Evolutionary conservation across 2,329 filamentous ascomycete genomes (phyloP).

Genomic region (Peltaster fructicola): DNA sequence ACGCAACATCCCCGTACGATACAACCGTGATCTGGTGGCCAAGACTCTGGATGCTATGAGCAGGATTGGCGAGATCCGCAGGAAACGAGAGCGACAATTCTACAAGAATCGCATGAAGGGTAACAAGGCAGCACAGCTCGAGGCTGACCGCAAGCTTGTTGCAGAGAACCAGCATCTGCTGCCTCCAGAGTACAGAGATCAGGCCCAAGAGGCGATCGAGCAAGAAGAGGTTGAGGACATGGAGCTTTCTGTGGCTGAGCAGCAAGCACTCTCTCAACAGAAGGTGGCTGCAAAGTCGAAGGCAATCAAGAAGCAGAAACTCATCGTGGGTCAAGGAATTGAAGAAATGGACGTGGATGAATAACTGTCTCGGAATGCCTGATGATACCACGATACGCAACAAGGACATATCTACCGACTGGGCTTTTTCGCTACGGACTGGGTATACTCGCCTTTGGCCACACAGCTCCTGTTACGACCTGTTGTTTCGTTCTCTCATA

Average conservation of each 20-base stretch:
- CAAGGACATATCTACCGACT: too few relatives aligned
- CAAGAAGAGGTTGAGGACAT: slow-evolving; percentile 28
- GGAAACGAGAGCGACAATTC: slow-evolving; percentile 71
- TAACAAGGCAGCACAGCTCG: slow-evolving; percentile 67
- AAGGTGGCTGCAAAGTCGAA: slow-evolving; percentile 28
- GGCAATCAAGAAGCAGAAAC: slow-evolving; percentile 29
- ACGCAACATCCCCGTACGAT: slow-evolving; percentile 86
- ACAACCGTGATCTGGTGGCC: slow-evolving; percentile 79
- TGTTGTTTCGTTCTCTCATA: slow-evolving; percentile 11
- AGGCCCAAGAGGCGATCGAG: slow-evolving; percentile 32
- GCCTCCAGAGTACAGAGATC: slow-evolving; percentile 35
- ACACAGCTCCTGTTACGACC: slow-evolving; percentile 1
- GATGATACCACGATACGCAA: too few relatives aligned
- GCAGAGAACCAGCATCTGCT: slow-evolving; percentile 85
- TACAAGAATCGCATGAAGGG: slow-evolving; percentile 88
- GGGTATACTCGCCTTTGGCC: neutral
- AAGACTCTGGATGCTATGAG: slow-evolving; percentile 87
- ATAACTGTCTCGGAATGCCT: slow-evolving; percentile 8
- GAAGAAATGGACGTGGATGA: slow-evolving; percentile 27
- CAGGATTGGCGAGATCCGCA: slow-evolving; percentile 69
- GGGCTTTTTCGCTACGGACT: too few relatives aligned
- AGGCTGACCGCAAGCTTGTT: slow-evolving; percentile 70
- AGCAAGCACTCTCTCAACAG: slow-evolving; percentile 4
- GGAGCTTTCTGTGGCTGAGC: slow-evolving; percentile 5
- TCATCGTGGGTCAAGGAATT: slow-evolving; percentile 25